Evolutionary conservation across 768 basidiomycete genomes (phyloP).

Genomic region (Panaeolus cyanescens): DNA sequence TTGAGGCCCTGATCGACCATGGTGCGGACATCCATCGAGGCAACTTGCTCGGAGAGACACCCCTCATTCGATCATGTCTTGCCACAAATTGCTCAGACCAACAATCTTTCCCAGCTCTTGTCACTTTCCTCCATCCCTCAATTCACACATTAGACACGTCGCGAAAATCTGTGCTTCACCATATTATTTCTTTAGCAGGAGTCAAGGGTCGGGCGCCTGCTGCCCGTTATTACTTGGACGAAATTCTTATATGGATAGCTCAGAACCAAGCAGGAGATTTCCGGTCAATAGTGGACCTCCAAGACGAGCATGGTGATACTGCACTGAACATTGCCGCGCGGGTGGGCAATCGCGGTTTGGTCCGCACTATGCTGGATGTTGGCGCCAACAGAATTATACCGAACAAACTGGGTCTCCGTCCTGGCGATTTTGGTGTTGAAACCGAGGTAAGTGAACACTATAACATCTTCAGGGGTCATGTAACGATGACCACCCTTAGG

Average conservation of each 20-base stretch:
- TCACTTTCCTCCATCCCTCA: slow-evolving; percentile 65
- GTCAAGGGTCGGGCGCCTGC: slow-evolving; percentile 83
- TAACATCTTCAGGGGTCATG: neutral
- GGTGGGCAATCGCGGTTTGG: slow-evolving; percentile 87
- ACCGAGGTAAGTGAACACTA: slow-evolving; percentile 66
- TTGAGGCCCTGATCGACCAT: slow-evolving; percentile 67
- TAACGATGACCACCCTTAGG: slow-evolving; percentile 39
- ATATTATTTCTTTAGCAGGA: slow-evolving; percentile 88
- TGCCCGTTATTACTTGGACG: slow-evolving; percentile 91
- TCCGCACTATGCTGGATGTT: slow-evolving; percentile 85
- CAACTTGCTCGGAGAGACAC: slow-evolving; percentile 92
- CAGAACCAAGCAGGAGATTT: slow-evolving; percentile 77
- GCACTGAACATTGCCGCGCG: slow-evolving; percentile 94
- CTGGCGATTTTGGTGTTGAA: slow-evolving; percentile 95
- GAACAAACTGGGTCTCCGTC: slow-evolving; percentile 92
- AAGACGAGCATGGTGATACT: slow-evolving; percentile 95
- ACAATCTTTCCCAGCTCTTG: slow-evolving; percentile 70
- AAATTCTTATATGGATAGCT: slow-evolving; percentile 85
- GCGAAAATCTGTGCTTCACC: slow-evolving; percentile 86
- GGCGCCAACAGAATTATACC: slow-evolving; percentile 87
- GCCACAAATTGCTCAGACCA: slow-evolving; percentile 84
- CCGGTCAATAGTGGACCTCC: slow-evolving; percentile 80
- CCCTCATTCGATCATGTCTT: slow-evolving; percentile 89
- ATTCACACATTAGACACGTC: slow-evolving; percentile 89
- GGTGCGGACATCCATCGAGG: slow-evolving; percentile 92